Base-by-base conservation (phyloP, 495 filamentous ascomycete species). In the Hypoxylon perforatum region DNA sequence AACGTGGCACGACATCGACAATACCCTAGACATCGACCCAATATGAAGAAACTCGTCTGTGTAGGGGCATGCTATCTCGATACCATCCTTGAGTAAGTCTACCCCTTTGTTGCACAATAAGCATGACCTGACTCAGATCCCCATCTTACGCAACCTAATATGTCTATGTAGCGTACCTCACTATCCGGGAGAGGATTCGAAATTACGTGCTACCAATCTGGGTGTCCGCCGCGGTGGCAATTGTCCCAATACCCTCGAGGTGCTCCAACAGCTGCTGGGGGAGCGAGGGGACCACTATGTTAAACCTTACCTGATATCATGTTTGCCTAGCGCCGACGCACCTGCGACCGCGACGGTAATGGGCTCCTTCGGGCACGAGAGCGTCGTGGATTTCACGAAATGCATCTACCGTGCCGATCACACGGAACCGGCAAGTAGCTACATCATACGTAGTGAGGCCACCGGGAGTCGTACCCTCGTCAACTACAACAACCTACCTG, bases 141-240 rank as follows among this genome's bases (percentile, higher is more conserved):
- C 44, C 30, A 61, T 55, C 54, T 65, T 51, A 67, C 50, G 21
- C 48, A 25, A 28, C 25, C n/a, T n/a, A n/a, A n/a, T n/a, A n/a
- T 30, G 21, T 25, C 10, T 22, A 57, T 58, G 64, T 68, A 91
- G 90, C 63, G 85, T 90, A 28, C 83, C 86, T 30, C 72, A 86
- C 69, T 92, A 86, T 68, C 90, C 90, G 15, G 74, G 64, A 14
- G 90, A 91, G 75, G 90, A 92, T 80, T 82, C 87, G 45, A 92
- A 92, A 77, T 80, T 90, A 25, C 88, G 90, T 53, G 89, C 89
- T 18, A 82, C 85, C 4, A 78, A 61, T 15, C 65, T 89, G 46
- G 75, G 79, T 44, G 82, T 81, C n/a, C 85, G 89, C 21, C 84
- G 89, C 2, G 90, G 90, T 33, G 89, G 90, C 12, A 92, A 92